Conservation (phyloP, 2,329 filamentous ascomycete genomes). For the Sporothrix phasma region DNA sequence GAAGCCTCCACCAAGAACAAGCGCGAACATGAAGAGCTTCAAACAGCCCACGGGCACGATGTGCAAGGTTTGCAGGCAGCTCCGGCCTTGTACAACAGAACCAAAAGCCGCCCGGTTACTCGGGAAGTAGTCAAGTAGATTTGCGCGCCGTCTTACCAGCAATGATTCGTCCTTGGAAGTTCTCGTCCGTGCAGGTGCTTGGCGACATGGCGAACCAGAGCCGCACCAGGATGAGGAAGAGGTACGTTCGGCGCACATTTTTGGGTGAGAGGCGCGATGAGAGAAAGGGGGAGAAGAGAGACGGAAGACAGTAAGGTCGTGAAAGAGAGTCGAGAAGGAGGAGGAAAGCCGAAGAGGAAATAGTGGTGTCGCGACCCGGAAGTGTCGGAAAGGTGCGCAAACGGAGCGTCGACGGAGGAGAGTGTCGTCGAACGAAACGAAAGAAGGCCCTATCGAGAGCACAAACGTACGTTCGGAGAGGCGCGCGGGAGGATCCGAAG, state of each 20-base stretch:
- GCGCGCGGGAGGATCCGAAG: neutral
- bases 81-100: neutral
- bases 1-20: neutral
- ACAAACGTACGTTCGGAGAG: neutral
- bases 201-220: conserved; percentile 90
- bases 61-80: neutral
- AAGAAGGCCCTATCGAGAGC: neutral
- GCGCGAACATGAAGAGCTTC: conserved; percentile 1
- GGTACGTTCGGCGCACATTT: conserved; percentile 88
- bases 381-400: neutral
- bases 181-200: conserved; percentile 93
- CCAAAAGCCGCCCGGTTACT: neutral
- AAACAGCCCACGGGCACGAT: neutral
- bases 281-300: neutral
- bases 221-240: conserved; percentile 74
- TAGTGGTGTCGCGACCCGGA: neutral
- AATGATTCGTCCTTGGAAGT: conserved; percentile 97
- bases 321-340: neutral
- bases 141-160: conserved; percentile 53
- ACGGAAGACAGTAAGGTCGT: neutral
- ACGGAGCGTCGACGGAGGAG: neutral
- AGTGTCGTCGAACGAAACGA: neutral
- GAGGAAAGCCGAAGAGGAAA: neutral
- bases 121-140: neutral
- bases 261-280: conserved; percentile 4